Base-by-base conservation (phyloP, 139 green algal species). In the Chlorella sp. region DNA sequence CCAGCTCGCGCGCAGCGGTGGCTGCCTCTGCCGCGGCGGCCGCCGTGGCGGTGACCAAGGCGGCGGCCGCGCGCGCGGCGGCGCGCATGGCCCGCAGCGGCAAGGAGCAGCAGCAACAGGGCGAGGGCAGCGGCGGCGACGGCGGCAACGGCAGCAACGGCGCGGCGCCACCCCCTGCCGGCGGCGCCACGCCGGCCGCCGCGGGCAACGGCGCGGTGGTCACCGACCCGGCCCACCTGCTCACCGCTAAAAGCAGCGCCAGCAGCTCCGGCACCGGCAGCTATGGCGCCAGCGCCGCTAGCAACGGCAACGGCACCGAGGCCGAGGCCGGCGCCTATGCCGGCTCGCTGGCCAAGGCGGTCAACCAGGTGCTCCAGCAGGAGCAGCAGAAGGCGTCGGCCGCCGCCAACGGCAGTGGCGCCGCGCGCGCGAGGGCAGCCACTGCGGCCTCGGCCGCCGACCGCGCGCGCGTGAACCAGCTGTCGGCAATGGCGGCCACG, bases 41-140 rank as follows among this genome's bases (percentile, higher is more conserved):
- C 6, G 93, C 93, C 0, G 91, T 97, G 31, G 93, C 93, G 0
- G 93, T 98, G 58, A 95, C 93, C 25, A 92, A 94, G 66, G 93
- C 91, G 19, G 93, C 91, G 5, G 91, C 93, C 25, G 93, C 93
- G 19, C 80, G 92, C 5, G 93, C 91, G 17, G 92, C 91, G 21
- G 79, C 69, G 35, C 60, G 74, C 35, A 65, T 85, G 9, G 67
- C 80, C 11, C 73, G 75, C 61, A 6, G 38, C 38, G 29, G 21
- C 29, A 9, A 50, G 4, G 8, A 27, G 61, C 42, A 27, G 63
- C 59, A 63, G 64, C 56, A 29, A 56, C 42, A 43, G 23, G 45
- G 69, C 12, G 7, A 2, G 5, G 53, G 5, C 45, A 8, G 35
- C 8, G 31, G 55, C 19, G 8, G 29, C 48, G 14, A 53, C 29